Evolutionary conservation across 176 grass and related monocot genomes (phyloP), one percentile per base, ranked within the genome.

Genomic region (Aegilops sharonensis): DNA sequence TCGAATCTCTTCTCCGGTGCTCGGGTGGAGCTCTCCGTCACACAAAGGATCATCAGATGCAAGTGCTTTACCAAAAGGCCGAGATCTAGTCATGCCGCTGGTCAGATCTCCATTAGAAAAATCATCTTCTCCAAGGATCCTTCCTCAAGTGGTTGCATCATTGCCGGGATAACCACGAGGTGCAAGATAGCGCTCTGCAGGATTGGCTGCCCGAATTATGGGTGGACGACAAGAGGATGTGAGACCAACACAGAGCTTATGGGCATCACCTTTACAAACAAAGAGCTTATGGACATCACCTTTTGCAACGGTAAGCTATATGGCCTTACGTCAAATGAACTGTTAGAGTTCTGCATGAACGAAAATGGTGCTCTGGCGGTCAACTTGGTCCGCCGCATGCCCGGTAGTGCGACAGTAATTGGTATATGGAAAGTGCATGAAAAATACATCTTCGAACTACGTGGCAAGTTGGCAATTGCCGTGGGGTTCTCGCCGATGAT

Each of bases 321-420:
- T 15, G 47, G 1, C 3, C 11, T 50, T 5, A 50, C 13, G 1
- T 50, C 47, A 4, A 50, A 50, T 0, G 47, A 15, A 13, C 4
- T 50, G 4, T 15, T 50, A 0, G 4, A 15, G 47, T 15, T 50
- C 4, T 4, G 43, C 3, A 12, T 12, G 11, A 45, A 45, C 0
- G 43, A 11, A 45, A 45, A 45, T 11, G 43, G 43, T 4, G 47
- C 13, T 50, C 47, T 5, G 1, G 13, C 15, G 4, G 13, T 48
- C 45, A 11, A 14, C 12, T 11, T 48, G 9, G 42, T 43, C 0
- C 2, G 0, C 42, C 42, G 9, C 42, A 11, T 43, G 2, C 42
- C 0, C 9, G 2, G 42, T 1, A 11, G 9, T 3, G 3, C 2
- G 9, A 43, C 2, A 0, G 40, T 11, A 0, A 0, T 43, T 11